These are phyloP conservation scores for Camellia oleifera DNA, from an alignment of 179 eudicot species.

Conservation along the genomic window DNA sequence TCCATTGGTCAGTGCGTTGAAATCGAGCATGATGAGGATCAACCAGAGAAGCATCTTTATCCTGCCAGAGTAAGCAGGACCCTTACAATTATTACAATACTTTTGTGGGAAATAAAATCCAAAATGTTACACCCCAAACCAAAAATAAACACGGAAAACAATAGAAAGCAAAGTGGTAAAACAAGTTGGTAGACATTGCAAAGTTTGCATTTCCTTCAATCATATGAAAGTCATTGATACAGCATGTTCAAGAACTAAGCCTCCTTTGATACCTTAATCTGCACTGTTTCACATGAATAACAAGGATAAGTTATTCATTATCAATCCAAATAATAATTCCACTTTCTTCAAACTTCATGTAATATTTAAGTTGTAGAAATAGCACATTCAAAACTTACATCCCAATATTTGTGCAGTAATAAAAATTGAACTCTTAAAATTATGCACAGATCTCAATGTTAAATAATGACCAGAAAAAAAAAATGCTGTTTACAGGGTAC, in stretches of 20 bases:
- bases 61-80: conserved; percentile 19
- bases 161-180: background rate
- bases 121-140: background rate
- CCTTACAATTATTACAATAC: background rate
- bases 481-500: background rate
- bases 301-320: background rate
- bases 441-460: too few species aligned
- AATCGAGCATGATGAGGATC: conserved; percentile 51
- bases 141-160: background rate
- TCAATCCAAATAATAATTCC: background rate
- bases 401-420: background rate
- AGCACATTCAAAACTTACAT: background rate
- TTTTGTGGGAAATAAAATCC: background rate
- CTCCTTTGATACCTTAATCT: conserved; percentile 1
- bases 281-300: background rate
- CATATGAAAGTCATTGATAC: too few species aligned
- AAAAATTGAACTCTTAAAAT: background rate
- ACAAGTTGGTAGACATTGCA: background rate
- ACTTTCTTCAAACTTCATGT: background rate
- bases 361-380: background rate
- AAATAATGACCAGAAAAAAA: too few species aligned
- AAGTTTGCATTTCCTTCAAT: background rate
- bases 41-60: conserved; percentile 23
- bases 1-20: conserved; percentile 91
- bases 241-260: background rate